Percentiles rank a stretch among this genome's conserved stretches.
Evolutionary conservation across 495 filamentous ascomycete genomes (phyloP).

Genomic region (Penicillium goetzii): DNA sequence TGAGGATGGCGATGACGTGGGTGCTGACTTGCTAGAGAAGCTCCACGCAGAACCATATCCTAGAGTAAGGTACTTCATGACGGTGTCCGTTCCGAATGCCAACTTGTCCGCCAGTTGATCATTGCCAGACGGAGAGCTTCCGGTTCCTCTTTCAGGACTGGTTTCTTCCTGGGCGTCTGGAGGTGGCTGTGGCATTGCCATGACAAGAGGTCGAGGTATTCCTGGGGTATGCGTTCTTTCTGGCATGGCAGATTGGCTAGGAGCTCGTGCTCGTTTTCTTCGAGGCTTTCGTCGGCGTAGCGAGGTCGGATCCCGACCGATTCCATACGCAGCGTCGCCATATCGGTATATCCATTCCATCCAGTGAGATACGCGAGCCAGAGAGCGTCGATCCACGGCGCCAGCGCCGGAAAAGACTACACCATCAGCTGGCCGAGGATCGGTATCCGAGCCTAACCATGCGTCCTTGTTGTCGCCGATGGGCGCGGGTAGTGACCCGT

Average conservation of each 20-base stretch:
- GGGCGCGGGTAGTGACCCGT: conserved; percentile 15
- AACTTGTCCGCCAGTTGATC: conserved; percentile 31
- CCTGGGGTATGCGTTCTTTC: conserved; percentile 42
- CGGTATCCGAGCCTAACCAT: conserved; percentile 70
- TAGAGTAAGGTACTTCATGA: conserved; percentile 64
- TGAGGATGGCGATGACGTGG: conserved; percentile 19
- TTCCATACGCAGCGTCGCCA: conserved; percentile 79
- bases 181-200: conserved; percentile 30
- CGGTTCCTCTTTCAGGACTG: conserved; percentile 19
- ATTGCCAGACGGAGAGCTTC: conserved; percentile 23
- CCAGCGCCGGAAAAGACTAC: conserved; percentile 81
- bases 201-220: conserved; percentile 51
- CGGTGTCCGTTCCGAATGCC: conserved; percentile 44
- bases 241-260: conserved; percentile 23
- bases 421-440: conserved; percentile 74
- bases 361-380: conserved; percentile 75
- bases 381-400: conserved; percentile 62
- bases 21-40: conserved; percentile 36
- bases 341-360: conserved; percentile 80
- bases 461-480: conserved; percentile 14
- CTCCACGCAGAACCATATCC: conserved; percentile 66
- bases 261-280: conserved; percentile 25
- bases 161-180: conserved; percentile 19
- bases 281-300: conserved; percentile 50
- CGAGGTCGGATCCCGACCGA: conserved; percentile 70